Evolutionary conservation across 202 grass and related monocot genomes (phyloP).

Genomic region (Panicum virgatum): DNA sequence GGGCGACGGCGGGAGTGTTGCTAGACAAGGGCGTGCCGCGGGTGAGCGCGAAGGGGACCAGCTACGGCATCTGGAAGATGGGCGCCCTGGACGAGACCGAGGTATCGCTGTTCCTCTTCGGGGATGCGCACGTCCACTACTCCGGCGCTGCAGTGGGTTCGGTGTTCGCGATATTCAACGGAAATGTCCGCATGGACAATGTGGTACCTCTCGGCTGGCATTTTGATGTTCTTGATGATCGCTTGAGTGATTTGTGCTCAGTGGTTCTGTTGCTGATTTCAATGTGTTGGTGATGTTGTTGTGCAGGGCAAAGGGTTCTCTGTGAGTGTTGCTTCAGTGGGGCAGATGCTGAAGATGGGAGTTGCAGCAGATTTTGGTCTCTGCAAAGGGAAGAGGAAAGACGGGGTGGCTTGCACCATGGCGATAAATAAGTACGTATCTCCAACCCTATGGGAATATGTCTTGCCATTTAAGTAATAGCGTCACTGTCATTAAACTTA

Average conservation of each 20-base stretch:
- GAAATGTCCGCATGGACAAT: slow-evolving; percentile 68
- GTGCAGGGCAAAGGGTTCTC: slow-evolving; percentile 74
- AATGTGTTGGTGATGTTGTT: slow-evolving; percentile 23
- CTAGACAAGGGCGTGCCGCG: slow-evolving; percentile 63
- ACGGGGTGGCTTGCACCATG: slow-evolving; percentile 88
- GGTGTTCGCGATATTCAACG: slow-evolving; percentile 85
- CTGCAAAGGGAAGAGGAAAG: slow-evolving; percentile 95
- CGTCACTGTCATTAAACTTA: not conserved
- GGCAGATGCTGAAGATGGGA: slow-evolving; percentile 85
- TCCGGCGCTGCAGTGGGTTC: slow-evolving; percentile 60
- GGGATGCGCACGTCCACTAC: slow-evolving; percentile 68
- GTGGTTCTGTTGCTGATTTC: slow-evolving; percentile 22
- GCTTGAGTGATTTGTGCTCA: not conserved
- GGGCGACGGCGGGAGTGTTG: slow-evolving; percentile 81
- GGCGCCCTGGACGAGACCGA: slow-evolving; percentile 65
- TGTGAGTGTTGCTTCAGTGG: slow-evolving; percentile 68
- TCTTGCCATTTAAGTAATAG: slow-evolving; percentile 1
- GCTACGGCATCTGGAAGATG: slow-evolving; percentile 87
- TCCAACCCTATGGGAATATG: not conserved
- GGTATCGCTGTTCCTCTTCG: slow-evolving; percentile 78
- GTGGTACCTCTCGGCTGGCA: slow-evolving; percentile 46
- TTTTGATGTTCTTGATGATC: not conserved
- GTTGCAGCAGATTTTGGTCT: slow-evolving; percentile 67
- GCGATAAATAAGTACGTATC: slow-evolving; percentile 73
- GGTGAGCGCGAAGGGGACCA: slow-evolving; percentile 64